Conservation (phyloP, 371 early-diverging fungal genomes). For the Mucor circinelloides region DNA sequence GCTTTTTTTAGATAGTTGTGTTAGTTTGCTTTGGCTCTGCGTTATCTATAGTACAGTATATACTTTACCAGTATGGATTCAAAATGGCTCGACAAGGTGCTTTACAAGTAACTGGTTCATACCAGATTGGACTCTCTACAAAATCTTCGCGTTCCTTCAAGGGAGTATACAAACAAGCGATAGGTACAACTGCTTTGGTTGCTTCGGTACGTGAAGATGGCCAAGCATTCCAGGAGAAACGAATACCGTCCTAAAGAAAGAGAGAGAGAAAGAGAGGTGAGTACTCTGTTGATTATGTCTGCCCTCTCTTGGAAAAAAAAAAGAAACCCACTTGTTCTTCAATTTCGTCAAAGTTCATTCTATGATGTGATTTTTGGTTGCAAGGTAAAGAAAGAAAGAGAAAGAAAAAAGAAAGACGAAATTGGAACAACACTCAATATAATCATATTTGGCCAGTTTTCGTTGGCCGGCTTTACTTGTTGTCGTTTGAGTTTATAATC, state of each 20-base stretch:
- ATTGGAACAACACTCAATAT: not conserved
- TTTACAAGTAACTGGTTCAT: slow-evolving; percentile 98
- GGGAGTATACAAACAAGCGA: slow-evolving; percentile 97
- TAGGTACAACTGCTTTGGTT: slow-evolving; percentile 95
- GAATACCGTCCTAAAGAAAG: slow-evolving; percentile 76
- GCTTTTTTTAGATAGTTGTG: slow-evolving; percentile 39
- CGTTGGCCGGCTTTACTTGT: slow-evolving; percentile 1
- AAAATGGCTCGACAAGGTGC: slow-evolving; percentile 95
- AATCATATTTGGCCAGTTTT: not conserved
- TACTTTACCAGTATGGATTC: slow-evolving; percentile 94
- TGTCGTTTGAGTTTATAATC: not conserved
- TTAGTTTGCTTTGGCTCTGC: too few species aligned
- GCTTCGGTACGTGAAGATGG: slow-evolving; percentile 94
- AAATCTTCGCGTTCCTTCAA: slow-evolving; percentile 91
- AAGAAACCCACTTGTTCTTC: slow-evolving; percentile 66
- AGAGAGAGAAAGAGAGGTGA: not conserved
- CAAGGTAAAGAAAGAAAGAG: not conserved
- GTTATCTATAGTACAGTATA: not conserved
- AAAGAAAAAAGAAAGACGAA: not conserved
- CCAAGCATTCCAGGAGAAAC: slow-evolving; percentile 99
- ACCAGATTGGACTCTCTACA: slow-evolving; percentile 74
- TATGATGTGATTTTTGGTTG: not conserved
- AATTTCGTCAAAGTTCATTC: slow-evolving; percentile 87
- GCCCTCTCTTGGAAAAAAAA: not conserved
- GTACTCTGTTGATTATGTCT: not conserved